A percentile compares a stretch with the other conserved stretches of the same genome.
Evolutionary conservation across 176 grass and related monocot species (phyloP).

Genomic region (Chloris gayana): DNA sequence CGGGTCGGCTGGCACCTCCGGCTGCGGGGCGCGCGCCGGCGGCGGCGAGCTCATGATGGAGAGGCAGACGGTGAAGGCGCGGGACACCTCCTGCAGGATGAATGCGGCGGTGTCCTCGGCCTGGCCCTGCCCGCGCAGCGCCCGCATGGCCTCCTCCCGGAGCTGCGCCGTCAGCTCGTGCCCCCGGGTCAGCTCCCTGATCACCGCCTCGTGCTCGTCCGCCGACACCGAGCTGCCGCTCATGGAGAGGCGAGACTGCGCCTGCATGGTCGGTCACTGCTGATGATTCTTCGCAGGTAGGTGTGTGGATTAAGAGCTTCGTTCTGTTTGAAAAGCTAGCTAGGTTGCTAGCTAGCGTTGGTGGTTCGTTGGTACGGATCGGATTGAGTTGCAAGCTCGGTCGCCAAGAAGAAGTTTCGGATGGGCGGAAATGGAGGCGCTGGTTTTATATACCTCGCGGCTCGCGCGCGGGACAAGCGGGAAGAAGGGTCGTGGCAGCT

Average conservation of each 20-base stretch:
- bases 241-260: constrained; percentile 27
- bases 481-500: constrained; percentile 44
- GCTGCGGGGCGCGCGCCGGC: not conserved
- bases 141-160: constrained; percentile 24
- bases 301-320: no score
- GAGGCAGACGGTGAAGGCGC: constrained; percentile 52
- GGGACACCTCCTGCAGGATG: constrained; percentile 54
- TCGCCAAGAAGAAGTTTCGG: constrained; percentile 1
- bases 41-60: constrained; percentile 22
- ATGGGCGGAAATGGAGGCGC: not conserved
- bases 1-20: not conserved
- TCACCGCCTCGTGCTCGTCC: constrained; percentile 47
- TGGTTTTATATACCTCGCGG: not conserved
- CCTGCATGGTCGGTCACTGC: constrained; percentile 24
- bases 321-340: not conserved
- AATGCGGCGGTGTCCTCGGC: constrained; percentile 51
- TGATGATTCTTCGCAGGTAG: no score
- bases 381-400: not conserved
- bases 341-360: not conserved
- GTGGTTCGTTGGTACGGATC: not conserved
- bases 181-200: constrained; percentile 49
- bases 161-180: constrained; percentile 52
- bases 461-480: no score
- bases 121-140: constrained; percentile 50
- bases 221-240: constrained; percentile 2